Evolutionary conservation across 805 yeast species (phyloP).

Genomic region (Metschnikowia picachoensis): DNA sequence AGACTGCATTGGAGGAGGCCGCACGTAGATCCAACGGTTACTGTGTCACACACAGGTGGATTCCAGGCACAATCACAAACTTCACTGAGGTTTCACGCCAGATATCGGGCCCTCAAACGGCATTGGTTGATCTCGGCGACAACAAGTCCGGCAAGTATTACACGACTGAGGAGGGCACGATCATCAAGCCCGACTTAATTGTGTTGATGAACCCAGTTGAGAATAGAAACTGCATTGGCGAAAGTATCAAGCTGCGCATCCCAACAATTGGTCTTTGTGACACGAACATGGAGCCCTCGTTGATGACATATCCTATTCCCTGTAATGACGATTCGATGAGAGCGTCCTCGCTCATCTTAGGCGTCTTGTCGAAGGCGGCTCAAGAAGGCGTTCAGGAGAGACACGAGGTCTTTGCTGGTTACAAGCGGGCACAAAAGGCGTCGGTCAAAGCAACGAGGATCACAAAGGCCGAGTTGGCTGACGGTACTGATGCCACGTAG

Average conservation of each 20-base stretch:
- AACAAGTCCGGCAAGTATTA: constrained; percentile 58
- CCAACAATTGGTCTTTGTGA: constrained; percentile 95
- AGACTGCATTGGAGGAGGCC: constrained; percentile 69
- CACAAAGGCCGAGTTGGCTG: neutral
- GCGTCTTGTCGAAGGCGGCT: constrained; percentile 83
- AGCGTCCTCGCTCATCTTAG: constrained; percentile 72
- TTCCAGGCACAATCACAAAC: constrained; percentile 92
- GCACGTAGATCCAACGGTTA: constrained; percentile 76
- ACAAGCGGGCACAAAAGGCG: constrained; percentile 9
- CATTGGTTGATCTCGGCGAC: constrained; percentile 74
- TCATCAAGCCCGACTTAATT: constrained; percentile 84
- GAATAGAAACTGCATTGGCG: constrained; percentile 73
- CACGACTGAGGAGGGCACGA: constrained; percentile 41
- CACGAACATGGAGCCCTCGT: constrained; percentile 86
- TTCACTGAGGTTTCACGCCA: constrained; percentile 65
- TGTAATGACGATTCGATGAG: constrained; percentile 92
- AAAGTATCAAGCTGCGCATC: constrained; percentile 75
- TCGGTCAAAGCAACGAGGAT: neutral
- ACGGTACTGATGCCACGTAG: neutral
- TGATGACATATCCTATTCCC: constrained; percentile 92
- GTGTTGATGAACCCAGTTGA: constrained; percentile 86
- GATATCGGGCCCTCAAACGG: constrained; percentile 27
- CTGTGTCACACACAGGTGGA: constrained; percentile 83
- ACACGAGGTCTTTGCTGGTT: constrained; percentile 26
- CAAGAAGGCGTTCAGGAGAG: constrained; percentile 68